These are phyloP conservation scores for Hygrophila difformis DNA, from an alignment of 257 asterid genomes.

Conservation along the genomic window DNA sequence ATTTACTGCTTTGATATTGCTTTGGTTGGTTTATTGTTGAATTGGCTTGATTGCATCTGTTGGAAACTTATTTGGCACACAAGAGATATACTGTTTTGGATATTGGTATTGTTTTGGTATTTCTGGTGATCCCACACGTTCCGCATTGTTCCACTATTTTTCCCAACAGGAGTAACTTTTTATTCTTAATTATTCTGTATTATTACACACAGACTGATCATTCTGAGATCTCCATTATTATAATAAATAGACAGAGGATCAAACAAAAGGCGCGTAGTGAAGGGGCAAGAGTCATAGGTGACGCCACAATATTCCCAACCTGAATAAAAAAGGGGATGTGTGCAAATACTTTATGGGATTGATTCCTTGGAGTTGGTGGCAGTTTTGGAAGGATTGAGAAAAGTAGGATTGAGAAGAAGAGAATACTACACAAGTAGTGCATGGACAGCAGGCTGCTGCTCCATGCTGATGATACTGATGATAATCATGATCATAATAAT, in stretches of 20 bases:
- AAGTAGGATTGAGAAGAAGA: constrained; percentile 23
- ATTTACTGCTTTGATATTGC: no score
- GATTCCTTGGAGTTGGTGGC: constrained; percentile 89
- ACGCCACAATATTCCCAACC: constrained; percentile 51
- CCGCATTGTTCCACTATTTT: no score
- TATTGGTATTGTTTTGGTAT: no score
- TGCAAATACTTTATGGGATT: constrained; percentile 39
- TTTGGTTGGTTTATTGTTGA: no score
- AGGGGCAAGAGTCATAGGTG: constrained; percentile 27
- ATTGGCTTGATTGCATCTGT: no score
- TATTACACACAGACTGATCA: constrained; percentile 4
- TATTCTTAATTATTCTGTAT: constrained; percentile 27
- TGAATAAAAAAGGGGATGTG: constrained; percentile 32
- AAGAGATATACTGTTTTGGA: no score
- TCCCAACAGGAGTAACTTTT: constrained; percentile 15
- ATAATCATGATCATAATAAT: constrained; percentile 25
- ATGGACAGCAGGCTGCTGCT: no score
- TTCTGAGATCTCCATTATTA: constrained; percentile 21
- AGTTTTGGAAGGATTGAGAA: constrained; percentile 76
- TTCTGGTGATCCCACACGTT: no score
- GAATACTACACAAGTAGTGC: constrained; percentile 47
- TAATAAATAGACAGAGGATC: constrained; percentile 18
- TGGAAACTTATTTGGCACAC: no score
- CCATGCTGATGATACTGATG: no score
- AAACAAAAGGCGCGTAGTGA: constrained; percentile 35